Base-by-base conservation (phyloP, 352 stramenopile species). In the Pythium phragmiticola region DNA sequence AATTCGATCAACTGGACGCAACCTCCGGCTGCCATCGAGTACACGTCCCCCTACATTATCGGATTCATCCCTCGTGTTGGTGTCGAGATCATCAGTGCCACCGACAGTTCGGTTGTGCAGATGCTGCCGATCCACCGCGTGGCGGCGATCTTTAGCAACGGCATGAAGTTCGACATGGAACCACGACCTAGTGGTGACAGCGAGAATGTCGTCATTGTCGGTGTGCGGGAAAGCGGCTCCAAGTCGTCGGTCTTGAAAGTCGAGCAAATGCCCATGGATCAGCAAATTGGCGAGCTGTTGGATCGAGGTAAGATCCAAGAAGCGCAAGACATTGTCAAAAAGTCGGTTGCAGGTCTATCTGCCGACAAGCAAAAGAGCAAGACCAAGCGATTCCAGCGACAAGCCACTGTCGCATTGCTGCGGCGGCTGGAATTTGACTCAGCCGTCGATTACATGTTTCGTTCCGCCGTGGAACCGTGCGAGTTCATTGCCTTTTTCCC, bases 101-200 rank as follows among this genome's bases (percentile, higher is more conserved):
- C 66, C 26, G 87, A 95, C 65, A 82, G 85, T 57, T 81, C 75
- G 4, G 68, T 93, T 47, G 84, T 95, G 54, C 87, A 95, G 68
- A 87, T 76, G 7, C 69, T 95, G 48, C 69, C 84, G 13, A 69
- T 95, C 8, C 72, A 76, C 26, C 74, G 78, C 21, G 86, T 76
- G 6, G 75, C 77, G 8, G 87, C 78, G 21, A 91, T 95, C 65
- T 95, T 95, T 67, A 77, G 78, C 46, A 95, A 95, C 64, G 87
- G 87, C n/a, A 95, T 95, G 87, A 95, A 95, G 69, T 95, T 84
- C 69, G 84, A 95, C 65, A 95, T 95, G 87, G 84, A 94, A 28
- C 87, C 87, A 3, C 76, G 87, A 21, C 80, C 75, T 12, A 82
- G 69, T 26, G 83, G 82, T 36, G 87, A 95, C 51, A 76, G 70